Evolutionary conservation across 2,329 filamentous ascomycete genomes (phyloP).

Genomic region (Sphaerostilbella broomeana): DNA sequence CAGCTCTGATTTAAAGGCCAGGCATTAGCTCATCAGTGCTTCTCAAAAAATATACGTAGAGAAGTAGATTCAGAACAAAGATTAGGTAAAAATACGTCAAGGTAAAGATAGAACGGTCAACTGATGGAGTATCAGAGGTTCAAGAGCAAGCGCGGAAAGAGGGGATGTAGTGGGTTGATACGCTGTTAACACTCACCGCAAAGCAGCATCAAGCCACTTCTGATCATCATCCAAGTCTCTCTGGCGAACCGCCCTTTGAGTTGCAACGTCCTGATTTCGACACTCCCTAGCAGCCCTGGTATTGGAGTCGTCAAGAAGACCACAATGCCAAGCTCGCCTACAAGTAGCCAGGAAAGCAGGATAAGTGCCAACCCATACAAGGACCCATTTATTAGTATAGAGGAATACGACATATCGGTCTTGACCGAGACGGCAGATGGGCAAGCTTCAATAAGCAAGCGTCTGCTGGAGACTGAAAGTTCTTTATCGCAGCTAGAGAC

Average conservation of each 20-base stretch:
- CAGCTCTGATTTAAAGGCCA: background rate
- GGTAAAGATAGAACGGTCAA: background rate
- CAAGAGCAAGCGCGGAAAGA: too few species aligned
- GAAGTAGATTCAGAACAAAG: background rate
- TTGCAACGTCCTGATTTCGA: background rate
- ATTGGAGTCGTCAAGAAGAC: too few species aligned
- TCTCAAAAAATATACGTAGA: too few species aligned
- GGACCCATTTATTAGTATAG: too few species aligned
- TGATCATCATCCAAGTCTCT: slow-evolving; percentile 2
- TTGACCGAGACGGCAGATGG: background rate
- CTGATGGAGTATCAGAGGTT: background rate
- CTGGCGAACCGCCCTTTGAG: background rate
- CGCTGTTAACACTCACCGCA: background rate
- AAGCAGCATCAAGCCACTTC: slow-evolving; percentile 10
- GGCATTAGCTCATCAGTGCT: background rate
- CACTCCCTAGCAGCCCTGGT: background rate
- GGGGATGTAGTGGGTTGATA: too few species aligned
- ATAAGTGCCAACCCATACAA: too few species aligned
- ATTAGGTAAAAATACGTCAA: background rate
- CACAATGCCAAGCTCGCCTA: too few species aligned
- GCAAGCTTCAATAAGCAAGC: background rate
- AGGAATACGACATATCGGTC: background rate
- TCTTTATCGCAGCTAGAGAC: background rate
- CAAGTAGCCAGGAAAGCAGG: too few species aligned
- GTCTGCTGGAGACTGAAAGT: background rate